Evolutionary conservation across 371 early-diverging fungal species (phyloP).

Genomic region (Mucor piriformis): DNA sequence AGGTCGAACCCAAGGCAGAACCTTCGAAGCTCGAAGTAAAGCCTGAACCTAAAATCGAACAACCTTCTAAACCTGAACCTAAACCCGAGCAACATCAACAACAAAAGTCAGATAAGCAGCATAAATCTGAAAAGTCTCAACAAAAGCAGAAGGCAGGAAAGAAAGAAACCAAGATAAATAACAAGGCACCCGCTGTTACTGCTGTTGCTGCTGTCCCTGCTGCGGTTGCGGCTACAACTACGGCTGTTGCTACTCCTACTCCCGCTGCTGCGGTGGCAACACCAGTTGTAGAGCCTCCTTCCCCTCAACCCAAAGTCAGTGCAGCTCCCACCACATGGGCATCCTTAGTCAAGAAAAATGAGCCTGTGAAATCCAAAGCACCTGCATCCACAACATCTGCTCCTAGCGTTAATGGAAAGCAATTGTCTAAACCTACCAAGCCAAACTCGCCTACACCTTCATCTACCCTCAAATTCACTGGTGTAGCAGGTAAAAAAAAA

Average conservation of each 20-base stretch:
- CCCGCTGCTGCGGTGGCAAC: conserved; percentile 13
- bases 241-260: conserved; percentile 2
- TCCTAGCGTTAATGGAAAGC: conserved; percentile 16
- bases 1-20: background rate
- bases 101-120: conserved; percentile 8
- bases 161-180: conserved; percentile 9
- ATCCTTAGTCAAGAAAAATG: conserved; percentile 49
- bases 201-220: conserved; percentile 21
- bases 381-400: conserved; percentile 12
- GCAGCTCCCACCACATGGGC: conserved; percentile 64
- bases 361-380: conserved; percentile 13
- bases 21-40: background rate
- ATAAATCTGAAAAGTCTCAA: background rate
- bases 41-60: no score
- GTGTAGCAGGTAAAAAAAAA: conserved; percentile 45
- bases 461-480: conserved; percentile 47
- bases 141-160: conserved; percentile 3
- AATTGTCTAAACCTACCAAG: conserved; percentile 13
- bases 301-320: conserved; percentile 41
- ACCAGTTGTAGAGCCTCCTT: conserved; percentile 23
- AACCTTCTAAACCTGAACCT: background rate
- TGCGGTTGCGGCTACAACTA: conserved; percentile 15
- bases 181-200: background rate
- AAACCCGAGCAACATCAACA: conserved; percentile 9
- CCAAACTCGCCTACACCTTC: conserved; percentile 24